A percentile compares a stretch with the other conserved stretches of the same genome.
Evolutionary conservation across 352 stramenopile species (phyloP).

Genomic region (Phytophthora vignae): DNA sequence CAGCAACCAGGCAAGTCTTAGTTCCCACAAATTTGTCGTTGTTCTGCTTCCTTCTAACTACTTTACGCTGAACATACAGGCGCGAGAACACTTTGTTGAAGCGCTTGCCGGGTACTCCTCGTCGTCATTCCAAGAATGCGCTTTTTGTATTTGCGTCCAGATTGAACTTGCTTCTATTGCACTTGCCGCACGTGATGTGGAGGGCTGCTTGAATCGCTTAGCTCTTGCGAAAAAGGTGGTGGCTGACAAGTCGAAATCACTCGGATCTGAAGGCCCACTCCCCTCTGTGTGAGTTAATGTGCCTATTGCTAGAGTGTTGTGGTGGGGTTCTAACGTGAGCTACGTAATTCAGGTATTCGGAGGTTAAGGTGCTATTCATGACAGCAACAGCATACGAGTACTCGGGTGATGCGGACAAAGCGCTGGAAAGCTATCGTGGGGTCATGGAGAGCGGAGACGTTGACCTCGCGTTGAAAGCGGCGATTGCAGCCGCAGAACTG

Average conservation of each 20-base stretch:
- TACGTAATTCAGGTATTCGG: conserved; percentile 52
- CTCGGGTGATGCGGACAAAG: conserved; percentile 52
- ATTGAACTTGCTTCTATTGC: conserved; percentile 60
- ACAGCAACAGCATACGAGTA: conserved; percentile 62
- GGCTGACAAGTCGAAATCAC: conserved; percentile 47
- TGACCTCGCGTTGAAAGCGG: conserved; percentile 39
- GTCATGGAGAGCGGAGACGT: conserved; percentile 37
- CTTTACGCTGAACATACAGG: conserved; percentile 35
- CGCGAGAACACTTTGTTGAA: conserved; percentile 57
- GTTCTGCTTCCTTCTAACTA: background rate
- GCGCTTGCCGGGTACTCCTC: conserved; percentile 64
- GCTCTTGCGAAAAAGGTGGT: conserved; percentile 49
- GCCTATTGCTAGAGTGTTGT: background rate
- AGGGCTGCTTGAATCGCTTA: conserved; percentile 67
- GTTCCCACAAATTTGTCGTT: background rate
- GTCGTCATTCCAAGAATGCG: conserved; percentile 73
- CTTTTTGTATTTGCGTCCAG: conserved; percentile 65
- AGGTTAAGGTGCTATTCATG: conserved; percentile 62
- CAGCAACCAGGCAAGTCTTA: conserved; percentile 35
- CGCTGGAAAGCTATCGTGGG: conserved; percentile 52
- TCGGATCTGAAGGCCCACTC: conserved; percentile 50
- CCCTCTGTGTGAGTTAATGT: conserved; percentile 49
- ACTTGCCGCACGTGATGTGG: conserved; percentile 57
- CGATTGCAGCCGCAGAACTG: conserved; percentile 55
- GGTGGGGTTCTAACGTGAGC: conserved; percentile 11